Evolutionary conservation across 2,329 filamentous ascomycete genomes (phyloP), one percentile per base, ranked within the genome.

Genomic region (Leptographium radiaticola): DNA sequence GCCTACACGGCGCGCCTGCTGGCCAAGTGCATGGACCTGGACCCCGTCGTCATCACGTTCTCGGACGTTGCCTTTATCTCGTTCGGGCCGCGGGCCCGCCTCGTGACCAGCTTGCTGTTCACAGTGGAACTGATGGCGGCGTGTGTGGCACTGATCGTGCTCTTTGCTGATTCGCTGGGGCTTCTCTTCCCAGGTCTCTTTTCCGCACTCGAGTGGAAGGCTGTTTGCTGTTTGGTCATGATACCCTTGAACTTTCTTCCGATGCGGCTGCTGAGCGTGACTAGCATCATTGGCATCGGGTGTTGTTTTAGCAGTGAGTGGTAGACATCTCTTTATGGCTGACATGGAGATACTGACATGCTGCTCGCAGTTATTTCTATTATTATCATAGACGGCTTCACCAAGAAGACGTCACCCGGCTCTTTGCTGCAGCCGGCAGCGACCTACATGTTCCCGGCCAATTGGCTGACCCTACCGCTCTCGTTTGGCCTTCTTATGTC

Each of bases 21-120:
- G 39, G 86, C 89, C 33, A 91, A 86, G 67, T 97, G 91, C 67
- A 84, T 96, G 72, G 85, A 95, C 60, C 79, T 89, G 25, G 88
- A 96, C 68, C 79, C 78, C 56, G 87, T 81, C 51, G 80, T 96
- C 59, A 89, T 96, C 62, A 96, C 91, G 2, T 97, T 96, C 67
- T 93, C 90, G 38, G 91, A 97, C 65, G 74, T 97, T 49, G 93
- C 91, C 2, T 96, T 86, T 63, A 84, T 95, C 60, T 90, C 89
- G 20, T 96, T 94, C 66, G 91, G 91, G 10, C 79, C 83, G 16
- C 83, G 80, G 55, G 91, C 89, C 39, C 84, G 91, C 39, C 73
- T 95, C 38, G 78, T 86, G 34, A 91, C 88, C 9, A 94, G 89
- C 57, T 73, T 94, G 1, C 74, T 97, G 16, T 97, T 97, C 70